These are phyloP conservation scores for Scedosporium apiospermum DNA, from an alignment of 2,329 filamentous ascomycete species.

Conservation along the genomic window DNA sequence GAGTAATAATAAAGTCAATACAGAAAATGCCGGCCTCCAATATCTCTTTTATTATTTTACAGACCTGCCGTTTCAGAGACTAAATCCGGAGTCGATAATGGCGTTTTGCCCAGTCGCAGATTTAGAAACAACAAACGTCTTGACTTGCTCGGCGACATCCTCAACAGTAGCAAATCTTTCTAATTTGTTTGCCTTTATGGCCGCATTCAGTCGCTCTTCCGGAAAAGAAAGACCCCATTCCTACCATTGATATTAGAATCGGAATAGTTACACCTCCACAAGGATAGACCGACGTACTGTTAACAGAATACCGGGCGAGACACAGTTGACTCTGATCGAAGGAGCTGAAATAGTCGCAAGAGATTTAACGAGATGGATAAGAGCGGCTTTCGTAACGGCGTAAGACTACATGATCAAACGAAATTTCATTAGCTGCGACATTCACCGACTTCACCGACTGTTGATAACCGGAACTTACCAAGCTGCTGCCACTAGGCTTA, in stretches of 20 bases:
- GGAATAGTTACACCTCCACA: background rate
- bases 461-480: background rate
- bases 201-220: background rate
- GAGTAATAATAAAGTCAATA: too few species aligned
- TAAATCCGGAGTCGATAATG: background rate
- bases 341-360: background rate
- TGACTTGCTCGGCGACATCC: constrained; percentile 4
- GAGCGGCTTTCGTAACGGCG: background rate
- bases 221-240: constrained; percentile 6
- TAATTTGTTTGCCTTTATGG: background rate
- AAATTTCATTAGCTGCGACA: background rate
- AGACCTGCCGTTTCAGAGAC: background rate
- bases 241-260: background rate
- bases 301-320: background rate
- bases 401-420: background rate
- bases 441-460: background rate
- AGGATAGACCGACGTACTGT: background rate
- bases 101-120: constrained; percentile 1
- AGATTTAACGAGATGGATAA: constrained; percentile 2
- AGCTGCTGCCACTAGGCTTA: constrained; percentile 3
- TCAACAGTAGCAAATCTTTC: constrained; percentile 4
- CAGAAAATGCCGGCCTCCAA: background rate
- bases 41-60: background rate
- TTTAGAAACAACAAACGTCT: constrained; percentile 3
- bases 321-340: background rate